Evolutionary conservation across 1,139 yeast genomes (phyloP), one percentile per base, ranked within the genome.

Genomic region (Sugiyamaella neomexicana): DNA sequence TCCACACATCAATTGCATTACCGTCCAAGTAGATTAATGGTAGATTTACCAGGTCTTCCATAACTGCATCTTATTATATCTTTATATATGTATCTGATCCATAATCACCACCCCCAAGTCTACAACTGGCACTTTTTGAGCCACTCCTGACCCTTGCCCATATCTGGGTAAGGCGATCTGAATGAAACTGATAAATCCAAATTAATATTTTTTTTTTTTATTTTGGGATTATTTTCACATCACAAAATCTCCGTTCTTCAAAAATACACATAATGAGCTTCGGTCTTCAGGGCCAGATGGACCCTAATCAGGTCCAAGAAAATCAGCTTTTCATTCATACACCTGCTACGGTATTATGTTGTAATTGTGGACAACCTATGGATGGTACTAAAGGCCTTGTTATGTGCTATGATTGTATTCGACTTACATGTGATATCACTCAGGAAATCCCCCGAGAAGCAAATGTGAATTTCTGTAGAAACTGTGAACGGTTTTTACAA

Each of bases 351-450:
- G 95, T 95, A 58, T 80, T 93, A 58, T 93, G 99, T 78, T 90
- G 96, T 74, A 89, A 89, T 85, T 93, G 99, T 85, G 98, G 99
- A 73, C 89, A 88, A 55, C 97, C 99, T 49, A 89, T 95, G 82
- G 98, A 93, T 69, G 98, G 98, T 46, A 88, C 97, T 32, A 78
- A 61, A 46, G 98, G 99, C 31, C 76, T 91, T 60, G 96, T 90
- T 31, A 90, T 93, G 96, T 95, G 99, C 75, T 86, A 89, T 76
- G 98, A 95, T 74, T 93, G 99, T 81, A 89, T 93, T 70, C 89
- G 89, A 72, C 76, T 91, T 66, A 89, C 91, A 4, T 95, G 90
- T 57, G 98, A 93, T 72, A 90, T 93, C 64, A 90, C 99, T 0
- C 90, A 86, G 64, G 97, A 96, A 48, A 91, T 93, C 55, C 98